Evolutionary conservation across 2,329 filamentous ascomycete species (phyloP).

Genomic region (Trichoderma harzianum): DNA sequence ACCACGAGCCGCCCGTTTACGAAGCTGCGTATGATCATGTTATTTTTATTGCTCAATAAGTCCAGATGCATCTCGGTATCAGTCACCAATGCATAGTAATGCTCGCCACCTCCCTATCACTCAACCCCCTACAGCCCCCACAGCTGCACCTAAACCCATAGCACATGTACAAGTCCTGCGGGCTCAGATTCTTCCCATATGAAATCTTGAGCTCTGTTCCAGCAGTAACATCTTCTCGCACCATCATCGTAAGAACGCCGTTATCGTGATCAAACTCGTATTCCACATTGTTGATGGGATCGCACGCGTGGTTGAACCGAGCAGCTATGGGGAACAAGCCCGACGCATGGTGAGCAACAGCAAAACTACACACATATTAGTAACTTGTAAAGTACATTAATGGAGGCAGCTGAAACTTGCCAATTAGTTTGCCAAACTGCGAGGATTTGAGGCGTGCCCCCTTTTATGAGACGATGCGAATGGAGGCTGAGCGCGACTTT

Average conservation of each 20-base stretch:
- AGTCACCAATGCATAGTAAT: conserved; percentile 8
- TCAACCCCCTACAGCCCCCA: conserved; percentile 39
- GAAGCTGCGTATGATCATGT: background rate
- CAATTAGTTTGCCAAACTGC: conserved; percentile 46
- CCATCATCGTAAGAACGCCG: conserved; percentile 40
- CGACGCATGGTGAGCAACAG: conserved; percentile 27
- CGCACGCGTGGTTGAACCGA: conserved; percentile 59
- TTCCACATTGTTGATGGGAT: conserved; percentile 38
- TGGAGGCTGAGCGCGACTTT: conserved; percentile 39
- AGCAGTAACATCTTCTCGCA: conserved; percentile 34
- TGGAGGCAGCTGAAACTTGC: conserved; percentile 32
- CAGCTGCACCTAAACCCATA: conserved; percentile 56
- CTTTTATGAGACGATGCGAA: conserved; percentile 30
- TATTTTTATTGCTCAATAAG: fast-evolving
- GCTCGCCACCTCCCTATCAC: conserved; percentile 17
- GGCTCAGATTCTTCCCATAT: conserved; percentile 40
- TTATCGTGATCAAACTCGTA: conserved; percentile 40
- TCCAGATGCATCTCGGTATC: background rate
- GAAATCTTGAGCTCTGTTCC: conserved; percentile 52
- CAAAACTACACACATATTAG: conserved; percentile 26
- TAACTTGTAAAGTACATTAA: background rate
- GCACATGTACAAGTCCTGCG: conserved; percentile 37
- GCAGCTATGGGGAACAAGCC: conserved; percentile 50
- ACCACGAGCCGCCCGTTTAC: background rate
- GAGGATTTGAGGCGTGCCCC: conserved; percentile 29